Evolutionary conservation across 108 stramenopile genomes (phyloP).

Genomic region (Epipyxis sp.): DNA sequence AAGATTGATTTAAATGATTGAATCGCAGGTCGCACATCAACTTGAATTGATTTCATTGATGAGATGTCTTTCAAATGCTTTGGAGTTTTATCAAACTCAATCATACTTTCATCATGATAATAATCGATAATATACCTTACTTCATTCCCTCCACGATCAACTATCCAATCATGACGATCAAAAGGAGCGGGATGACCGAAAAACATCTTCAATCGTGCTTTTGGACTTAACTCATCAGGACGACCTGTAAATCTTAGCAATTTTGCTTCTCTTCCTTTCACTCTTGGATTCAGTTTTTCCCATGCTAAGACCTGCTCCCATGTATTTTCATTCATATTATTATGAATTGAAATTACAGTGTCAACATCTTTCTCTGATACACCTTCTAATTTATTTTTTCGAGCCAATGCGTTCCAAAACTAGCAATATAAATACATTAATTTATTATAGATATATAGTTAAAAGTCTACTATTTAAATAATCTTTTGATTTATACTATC

Average conservation of each 20-base stretch:
- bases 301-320: constrained; percentile 89
- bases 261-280: constrained; percentile 54
- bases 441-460: constrained; percentile 55
- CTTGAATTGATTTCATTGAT: constrained; percentile 69
- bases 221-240: constrained; percentile 85
- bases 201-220: constrained; percentile 70
- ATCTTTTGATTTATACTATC: neutral
- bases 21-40: constrained; percentile 93
- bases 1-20: constrained; percentile 64
- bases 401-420: constrained; percentile 94
- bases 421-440: constrained; percentile 97
- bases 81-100: constrained; percentile 52
- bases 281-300: constrained; percentile 63
- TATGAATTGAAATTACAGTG: constrained; percentile 92
- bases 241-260: constrained; percentile 83
- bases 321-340: constrained; percentile 98
- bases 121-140: constrained; percentile 98
- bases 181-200: constrained; percentile 90
- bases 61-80: constrained; percentile 56
- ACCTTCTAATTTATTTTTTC: constrained; percentile 85
- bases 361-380: constrained; percentile 74
- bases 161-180: constrained; percentile 98
- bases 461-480: neutral
- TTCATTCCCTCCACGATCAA: constrained; percentile 60
- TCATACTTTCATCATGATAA: constrained; percentile 78